phyloP scores from a whole-genome alignment of 179 eudicot species.

The Beta corolliflora region DNA sequence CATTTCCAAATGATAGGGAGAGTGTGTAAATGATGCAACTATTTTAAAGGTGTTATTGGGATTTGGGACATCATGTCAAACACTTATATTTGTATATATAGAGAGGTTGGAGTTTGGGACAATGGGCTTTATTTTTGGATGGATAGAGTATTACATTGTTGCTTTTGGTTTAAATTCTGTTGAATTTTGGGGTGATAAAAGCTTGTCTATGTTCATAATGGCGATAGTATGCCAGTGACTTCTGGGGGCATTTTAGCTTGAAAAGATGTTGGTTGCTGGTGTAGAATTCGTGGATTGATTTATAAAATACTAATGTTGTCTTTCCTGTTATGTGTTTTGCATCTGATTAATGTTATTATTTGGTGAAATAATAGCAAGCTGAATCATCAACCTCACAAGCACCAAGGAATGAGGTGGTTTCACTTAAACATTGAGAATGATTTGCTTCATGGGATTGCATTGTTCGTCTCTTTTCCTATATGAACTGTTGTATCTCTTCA shows the following conservation, averaged over 20 bases:
- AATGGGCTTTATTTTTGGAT: background rate
- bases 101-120: background rate
- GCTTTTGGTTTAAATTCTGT: background rate
- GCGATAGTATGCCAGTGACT: background rate
- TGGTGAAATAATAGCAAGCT: slow-evolving; percentile 31
- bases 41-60: background rate
- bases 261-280: background rate
- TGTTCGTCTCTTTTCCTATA: background rate
- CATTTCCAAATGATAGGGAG: background rate
- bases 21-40: background rate
- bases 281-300: background rate
- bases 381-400: slow-evolving; percentile 28
- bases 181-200: background rate
- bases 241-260: background rate
- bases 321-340: background rate
- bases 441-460: slow-evolving; percentile 3
- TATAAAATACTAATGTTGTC: background rate
- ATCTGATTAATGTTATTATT: slow-evolving; percentile 20
- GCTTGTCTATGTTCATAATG: background rate
- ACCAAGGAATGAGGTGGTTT: slow-evolving; percentile 25
- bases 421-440: background rate
- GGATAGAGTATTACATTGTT: background rate
- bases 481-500: slow-evolving; percentile 7
- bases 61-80: background rate
- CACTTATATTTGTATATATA: background rate